A percentile compares a stretch with the other conserved stretches of the same genome.
Conservation (phyloP, 768 basidiomycete species). For the Russula ochroleuca region DNA sequence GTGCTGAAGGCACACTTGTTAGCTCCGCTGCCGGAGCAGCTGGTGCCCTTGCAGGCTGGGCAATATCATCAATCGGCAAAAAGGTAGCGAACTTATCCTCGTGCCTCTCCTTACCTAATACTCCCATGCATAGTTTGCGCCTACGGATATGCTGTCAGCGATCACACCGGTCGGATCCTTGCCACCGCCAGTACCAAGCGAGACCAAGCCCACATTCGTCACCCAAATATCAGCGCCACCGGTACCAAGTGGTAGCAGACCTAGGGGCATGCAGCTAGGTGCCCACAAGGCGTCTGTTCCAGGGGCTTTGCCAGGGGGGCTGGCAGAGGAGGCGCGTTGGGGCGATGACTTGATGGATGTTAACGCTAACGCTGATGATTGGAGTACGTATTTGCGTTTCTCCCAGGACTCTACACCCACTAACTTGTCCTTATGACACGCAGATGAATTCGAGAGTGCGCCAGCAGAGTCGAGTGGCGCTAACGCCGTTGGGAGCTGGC, state of each 20-base stretch:
- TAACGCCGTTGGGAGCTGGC: constrained; percentile 32
- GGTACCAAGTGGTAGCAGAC: constrained; percentile 35
- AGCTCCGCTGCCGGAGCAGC: constrained; percentile 90
- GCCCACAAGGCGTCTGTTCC: constrained; percentile 43
- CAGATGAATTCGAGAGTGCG: constrained; percentile 37
- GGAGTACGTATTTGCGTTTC: constrained; percentile 60
- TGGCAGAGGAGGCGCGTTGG: constrained; percentile 53
- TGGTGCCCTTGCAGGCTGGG: constrained; percentile 91
- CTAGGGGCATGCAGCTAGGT: constrained; percentile 69
- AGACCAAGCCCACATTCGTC: constrained; percentile 12
- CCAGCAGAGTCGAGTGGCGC: constrained; percentile 30
- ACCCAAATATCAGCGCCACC: constrained; percentile 4
- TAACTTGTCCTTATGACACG: not conserved
- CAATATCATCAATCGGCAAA: constrained; percentile 83
- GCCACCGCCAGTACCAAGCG: constrained; percentile 23
- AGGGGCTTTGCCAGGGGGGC: constrained; percentile 46
- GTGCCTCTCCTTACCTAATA: not conserved
- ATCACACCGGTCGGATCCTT: constrained; percentile 4
- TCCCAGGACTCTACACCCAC: constrained; percentile 9
- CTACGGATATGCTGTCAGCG: constrained; percentile 8
- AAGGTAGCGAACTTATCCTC: constrained; percentile 45
- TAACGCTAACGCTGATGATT: constrained; percentile 89
- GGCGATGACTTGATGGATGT: constrained; percentile 86
- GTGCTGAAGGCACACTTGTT: constrained; percentile 51
- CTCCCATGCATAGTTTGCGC: constrained; percentile 9